phyloP scores from a whole-genome alignment of 2,329 filamentous ascomycete species.

The Cladosporium sphaerospermum region DNA sequence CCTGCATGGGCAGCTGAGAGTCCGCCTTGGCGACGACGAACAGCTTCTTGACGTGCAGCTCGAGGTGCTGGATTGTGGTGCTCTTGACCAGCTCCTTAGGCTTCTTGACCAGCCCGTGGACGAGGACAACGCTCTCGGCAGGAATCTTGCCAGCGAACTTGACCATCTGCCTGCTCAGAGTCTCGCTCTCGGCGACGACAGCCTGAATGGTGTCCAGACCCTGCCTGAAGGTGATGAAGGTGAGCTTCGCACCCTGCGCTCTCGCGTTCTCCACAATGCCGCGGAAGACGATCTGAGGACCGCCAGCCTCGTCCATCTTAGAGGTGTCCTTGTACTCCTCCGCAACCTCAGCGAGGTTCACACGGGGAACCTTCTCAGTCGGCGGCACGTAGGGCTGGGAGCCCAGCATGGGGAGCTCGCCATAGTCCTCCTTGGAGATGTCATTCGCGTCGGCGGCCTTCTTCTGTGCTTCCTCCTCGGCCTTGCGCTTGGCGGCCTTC shows the following conservation, averaged over 20 bases:
- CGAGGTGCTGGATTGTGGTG: constrained; percentile 69
- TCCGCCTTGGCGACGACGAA: constrained; percentile 66
- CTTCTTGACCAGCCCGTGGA: constrained; percentile 75
- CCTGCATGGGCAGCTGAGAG: constrained; percentile 54
- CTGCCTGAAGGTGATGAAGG: constrained; percentile 79
- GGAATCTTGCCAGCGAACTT: constrained; percentile 76
- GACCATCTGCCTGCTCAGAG: constrained; percentile 78
- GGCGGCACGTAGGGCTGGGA: constrained; percentile 48
- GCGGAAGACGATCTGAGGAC: constrained; percentile 61
- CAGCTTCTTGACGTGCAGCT: constrained; percentile 83
- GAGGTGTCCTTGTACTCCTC: constrained; percentile 59
- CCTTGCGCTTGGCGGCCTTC: constrained; percentile 59
- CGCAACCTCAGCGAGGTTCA: constrained; percentile 56
- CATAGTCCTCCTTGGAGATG: constrained; percentile 72
- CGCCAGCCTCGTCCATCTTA: constrained; percentile 30
- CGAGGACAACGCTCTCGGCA: constrained; percentile 73
- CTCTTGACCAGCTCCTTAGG: constrained; percentile 85
- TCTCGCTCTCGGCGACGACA: constrained; percentile 58
- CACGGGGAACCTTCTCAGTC: constrained; percentile 42
- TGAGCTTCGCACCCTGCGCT: constrained; percentile 84
- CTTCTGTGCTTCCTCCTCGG: constrained; percentile 63
- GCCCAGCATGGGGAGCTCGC: constrained; percentile 56
- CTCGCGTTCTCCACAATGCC: constrained; percentile 83
- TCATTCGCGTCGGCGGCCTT: constrained; percentile 60
- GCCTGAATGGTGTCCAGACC: constrained; percentile 74